Conservation (phyloP, 1,284 basidiomycete genomes). For the Ustilago sp. region DNA sequence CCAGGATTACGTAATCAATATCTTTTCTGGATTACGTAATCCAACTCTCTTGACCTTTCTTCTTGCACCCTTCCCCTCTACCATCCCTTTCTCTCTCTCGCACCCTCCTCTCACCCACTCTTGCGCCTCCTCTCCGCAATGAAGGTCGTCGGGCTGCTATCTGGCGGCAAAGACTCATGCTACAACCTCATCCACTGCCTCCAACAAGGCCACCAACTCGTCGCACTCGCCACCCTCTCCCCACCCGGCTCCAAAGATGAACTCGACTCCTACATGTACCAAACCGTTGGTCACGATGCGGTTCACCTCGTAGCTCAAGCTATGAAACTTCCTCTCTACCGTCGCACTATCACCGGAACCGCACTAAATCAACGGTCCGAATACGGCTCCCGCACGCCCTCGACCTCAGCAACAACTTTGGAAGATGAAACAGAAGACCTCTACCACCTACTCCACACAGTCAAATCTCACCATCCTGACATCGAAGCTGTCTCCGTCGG, state of each 20-base stretch:
- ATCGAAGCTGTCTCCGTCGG: constrained; percentile 90
- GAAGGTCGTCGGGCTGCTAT: constrained; percentile 95
- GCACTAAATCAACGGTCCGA: constrained; percentile 85
- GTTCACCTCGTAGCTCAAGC: constrained; percentile 88
- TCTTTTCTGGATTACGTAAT: constrained; percentile 22
- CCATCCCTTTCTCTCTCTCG: neutral
- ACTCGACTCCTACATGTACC: constrained; percentile 98
- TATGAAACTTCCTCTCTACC: constrained; percentile 86
- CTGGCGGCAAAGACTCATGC: constrained; percentile 98
- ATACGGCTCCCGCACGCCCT: constrained; percentile 76
- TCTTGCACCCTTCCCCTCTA: neutral
- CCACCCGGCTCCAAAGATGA: constrained; percentile 90
- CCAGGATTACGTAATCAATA: too few relatives aligned
- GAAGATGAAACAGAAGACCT: constrained; percentile 96
- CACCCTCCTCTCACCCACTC: neutral
- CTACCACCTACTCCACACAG: constrained; percentile 78
- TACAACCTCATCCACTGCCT: constrained; percentile 93
- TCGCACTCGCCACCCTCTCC: constrained; percentile 88
- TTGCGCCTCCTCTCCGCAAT: constrained; percentile 71
- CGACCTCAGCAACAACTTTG: constrained; percentile 65
- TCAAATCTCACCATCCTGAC: constrained; percentile 81
- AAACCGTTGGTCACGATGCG: constrained; percentile 95
- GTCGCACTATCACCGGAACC: constrained; percentile 81
- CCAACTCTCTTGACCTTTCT: neutral
- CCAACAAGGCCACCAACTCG: constrained; percentile 85